Evolutionary conservation across 106 monocot genomes (phyloP), one percentile per base, ranked within the genome.

Genomic region (Dactylorhiza incarnata): DNA sequence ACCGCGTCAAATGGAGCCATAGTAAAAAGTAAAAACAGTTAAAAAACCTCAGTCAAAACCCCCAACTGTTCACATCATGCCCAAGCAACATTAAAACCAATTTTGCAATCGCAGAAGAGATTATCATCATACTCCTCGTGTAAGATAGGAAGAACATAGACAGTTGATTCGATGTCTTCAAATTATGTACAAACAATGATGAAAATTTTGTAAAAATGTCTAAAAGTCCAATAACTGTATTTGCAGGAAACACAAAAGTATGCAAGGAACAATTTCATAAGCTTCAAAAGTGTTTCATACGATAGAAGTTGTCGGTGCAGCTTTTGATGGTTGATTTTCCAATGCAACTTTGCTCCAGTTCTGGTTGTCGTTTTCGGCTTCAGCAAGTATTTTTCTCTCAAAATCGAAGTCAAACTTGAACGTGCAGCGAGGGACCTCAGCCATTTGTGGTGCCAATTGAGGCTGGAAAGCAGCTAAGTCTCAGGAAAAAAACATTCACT

Each of bases 401-500:
- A 91, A 94, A 8, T 99, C 97, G 80, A 99, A 99, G 72, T 99
- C 89, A 85, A 89, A 99, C n/a, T 84, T 85, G 83, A 94, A 94
- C 46, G 86, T 89, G 82, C 89, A 85, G 54, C 86, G 81, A 79
- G 94, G 91, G 84, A 94, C 75, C 48, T 99, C 94, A 55, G 73
- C 22, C 73, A 85, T 49, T 76, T 87, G 89, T 70, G 89, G 87
- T 46, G 87, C 75, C 72, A 99, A 79, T 73, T 83, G 89, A 71
- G 97, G 97, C 97, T 99, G 7, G 9, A 9, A 76, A 17, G 49
- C 48, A 22, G 24, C 24, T 7, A 63, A 43, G 0, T 47, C 49
- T 67, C 26, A 48, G 66, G 25, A 49, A 29, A 23, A 65, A 9
- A 68, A 11, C 2, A 63, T 63, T 63, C 22, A 63, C 63, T 56